Conservation (phyloP, 768 basidiomycete genomes). For the Mycena capillaripes region DNA sequence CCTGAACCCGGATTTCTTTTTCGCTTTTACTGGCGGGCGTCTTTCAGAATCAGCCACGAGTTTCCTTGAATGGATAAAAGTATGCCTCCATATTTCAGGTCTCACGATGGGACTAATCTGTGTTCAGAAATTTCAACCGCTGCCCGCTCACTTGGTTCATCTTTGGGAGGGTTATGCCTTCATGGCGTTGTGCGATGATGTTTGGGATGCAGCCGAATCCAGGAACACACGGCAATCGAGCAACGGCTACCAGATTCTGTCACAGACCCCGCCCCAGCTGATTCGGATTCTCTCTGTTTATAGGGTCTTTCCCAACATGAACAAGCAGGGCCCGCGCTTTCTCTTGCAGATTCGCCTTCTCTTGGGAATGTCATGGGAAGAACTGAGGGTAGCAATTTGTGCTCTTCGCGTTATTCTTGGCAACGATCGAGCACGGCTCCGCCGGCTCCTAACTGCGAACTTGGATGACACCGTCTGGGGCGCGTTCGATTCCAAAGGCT, state of each 20-base stretch:
- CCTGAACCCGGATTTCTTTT: conserved; percentile 1
- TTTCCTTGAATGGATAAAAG: not conserved
- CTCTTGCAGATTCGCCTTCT: not conserved
- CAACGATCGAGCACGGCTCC: not conserved
- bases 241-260: conserved; percentile 1
- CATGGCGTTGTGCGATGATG: not conserved
- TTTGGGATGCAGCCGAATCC: not conserved
- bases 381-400: not conserved
- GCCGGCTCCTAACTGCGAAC: not conserved
- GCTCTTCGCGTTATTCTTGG: not conserved
- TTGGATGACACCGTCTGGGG: conserved; percentile 4
- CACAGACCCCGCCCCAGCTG: not conserved
- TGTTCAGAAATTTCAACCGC: not conserved
- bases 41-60: not conserved
- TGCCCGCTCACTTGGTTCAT: not conserved
- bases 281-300: not conserved
- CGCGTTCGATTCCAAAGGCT: not conserved
- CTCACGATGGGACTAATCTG: not conserved
- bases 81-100: not conserved
- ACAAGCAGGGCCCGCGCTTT: not conserved
- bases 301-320: not conserved
- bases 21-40: conserved; percentile 3
- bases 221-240: not conserved
- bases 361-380: conserved; percentile 1
- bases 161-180: conserved; percentile 4